These are phyloP conservation scores for Crepidotus variabilis DNA, from an alignment of 768 basidiomycete genomes.

Conservation along the genomic window DNA sequence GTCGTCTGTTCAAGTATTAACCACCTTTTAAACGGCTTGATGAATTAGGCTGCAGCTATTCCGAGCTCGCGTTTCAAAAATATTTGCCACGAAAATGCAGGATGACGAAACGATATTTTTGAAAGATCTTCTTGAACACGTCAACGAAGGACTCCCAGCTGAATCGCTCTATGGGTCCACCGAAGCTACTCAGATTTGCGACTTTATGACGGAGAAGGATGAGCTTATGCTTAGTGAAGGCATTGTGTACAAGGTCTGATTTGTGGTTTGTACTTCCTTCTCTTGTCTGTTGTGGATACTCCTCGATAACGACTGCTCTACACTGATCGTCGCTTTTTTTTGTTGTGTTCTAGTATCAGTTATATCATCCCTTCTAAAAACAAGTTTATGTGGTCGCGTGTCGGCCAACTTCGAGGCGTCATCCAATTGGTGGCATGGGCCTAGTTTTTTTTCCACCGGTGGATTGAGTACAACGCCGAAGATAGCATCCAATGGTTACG, in stretches of 20 bases:
- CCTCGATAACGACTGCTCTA: background rate
- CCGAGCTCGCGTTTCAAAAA: constrained; percentile 68
- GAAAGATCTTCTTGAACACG: constrained; percentile 58
- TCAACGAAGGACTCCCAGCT: constrained; percentile 75
- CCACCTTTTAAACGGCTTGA: constrained; percentile 5
- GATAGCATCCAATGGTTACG: too few species aligned
- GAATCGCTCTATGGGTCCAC: constrained; percentile 72
- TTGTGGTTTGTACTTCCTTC: constrained; percentile 7
- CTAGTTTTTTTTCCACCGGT: too few species aligned
- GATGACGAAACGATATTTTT: constrained; percentile 79
- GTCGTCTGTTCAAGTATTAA: background rate
- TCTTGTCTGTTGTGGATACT: background rate
- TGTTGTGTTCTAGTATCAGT: background rate
- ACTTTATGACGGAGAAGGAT: constrained; percentile 72
- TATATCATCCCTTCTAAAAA: background rate
- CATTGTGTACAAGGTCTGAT: constrained; percentile 81
- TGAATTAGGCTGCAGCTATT: constrained; percentile 67
- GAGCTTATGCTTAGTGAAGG: constrained; percentile 89
- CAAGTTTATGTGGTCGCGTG: background rate
- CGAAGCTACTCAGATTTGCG: constrained; percentile 73
- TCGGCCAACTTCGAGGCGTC: too few species aligned
- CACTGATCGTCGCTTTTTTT: background rate
- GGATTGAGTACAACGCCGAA: too few species aligned
- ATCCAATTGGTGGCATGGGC: too few species aligned
- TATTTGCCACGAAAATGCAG: constrained; percentile 64